Evolutionary conservation across 139 green algal species (phyloP), one percentile per base, ranked within the genome.

Genomic region (Chlamydomonas schloesseri): DNA sequence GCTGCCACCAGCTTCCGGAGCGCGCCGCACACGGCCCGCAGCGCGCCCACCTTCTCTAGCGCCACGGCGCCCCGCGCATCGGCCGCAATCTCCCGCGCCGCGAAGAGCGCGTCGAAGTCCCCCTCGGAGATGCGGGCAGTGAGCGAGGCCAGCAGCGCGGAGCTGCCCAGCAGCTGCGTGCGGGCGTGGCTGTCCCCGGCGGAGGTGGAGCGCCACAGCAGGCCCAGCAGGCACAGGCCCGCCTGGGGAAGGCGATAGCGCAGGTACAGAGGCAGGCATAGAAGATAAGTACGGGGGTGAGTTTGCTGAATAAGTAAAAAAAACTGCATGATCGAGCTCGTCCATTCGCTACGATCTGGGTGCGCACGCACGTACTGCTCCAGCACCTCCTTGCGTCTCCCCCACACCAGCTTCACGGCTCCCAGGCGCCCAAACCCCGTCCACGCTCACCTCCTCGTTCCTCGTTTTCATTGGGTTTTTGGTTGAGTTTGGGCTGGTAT

Each of bases 71-170:
- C 67, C 42, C 46, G n/a, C 28, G 21, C 26, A 31, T 85, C 79
- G 2, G 46, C 47, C 67, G 79, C 79, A 31, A 76, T 3, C 79
- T 85, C 65, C 47, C 79, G 79, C 10, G 69, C 23, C 24, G 65
- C 79, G 65, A 67, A 85, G 31, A 85, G 67, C 47, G 79, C 79
- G 4, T 77, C 79, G 0, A 69, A 6, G 29, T 68, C 69, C 18
- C 46, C 62, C 0, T 65, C 64, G 0, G 6, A 31, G 8, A 33
- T 31, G 1, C 47, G 79, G 15, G 64, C 47, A 23, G 47, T 15
- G 47, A 85, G 67, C 21, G 47, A 31, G 18, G 46, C 47, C 64
- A 85, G 53, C 67, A 85, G 64, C 31, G 47, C n/a, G 3, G 65
- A 50, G 3, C 65, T 20, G 15, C 21, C 46, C 23, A 76, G 79